Base-by-base conservation (phyloP, 2,329 filamentous ascomycete species). In the Ophiostoma triangulosporum region DNA sequence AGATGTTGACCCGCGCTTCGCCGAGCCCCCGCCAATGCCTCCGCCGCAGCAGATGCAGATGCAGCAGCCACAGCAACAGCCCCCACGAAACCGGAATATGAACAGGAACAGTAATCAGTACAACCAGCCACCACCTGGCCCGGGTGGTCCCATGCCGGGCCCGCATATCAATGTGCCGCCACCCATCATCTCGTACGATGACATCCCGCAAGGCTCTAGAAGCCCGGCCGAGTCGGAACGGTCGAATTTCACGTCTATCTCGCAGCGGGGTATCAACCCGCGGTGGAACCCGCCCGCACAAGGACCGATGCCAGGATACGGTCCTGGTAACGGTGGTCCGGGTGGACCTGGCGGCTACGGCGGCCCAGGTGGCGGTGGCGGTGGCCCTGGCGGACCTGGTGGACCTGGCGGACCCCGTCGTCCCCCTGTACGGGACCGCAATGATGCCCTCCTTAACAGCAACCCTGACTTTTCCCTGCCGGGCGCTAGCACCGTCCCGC, bases 1-100 rank as follows among this genome's bases (percentile, higher is more conserved):
- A 73, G 91, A 97, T 65, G 81, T 95, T 12, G 89, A 95, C 60
- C 89, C 91, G 45, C 86, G 83, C 54, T 97, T 96, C 63, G 85
- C 81, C 32, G 76, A 80, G 54, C 66, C 63, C 14, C 20, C 36
- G 17, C 36, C 22, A 20, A 17, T 20, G 4, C 36, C 36, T 4
- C 36, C 36, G 17, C 20, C 36, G n/a, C 35, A 38, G 35, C 33
- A 36, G 15, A n/a, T 36, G 33, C 33, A 36, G 15, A n/a, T 36
- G 6, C 33, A 36, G 33, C 33, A 36, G 15, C 33, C 15, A 14
- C 31, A 33, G 20, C 36, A 40, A 12, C 24, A 24, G 11, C 43
- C 24, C 22, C 43, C 43, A 29, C 43, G 24, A 46, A 46, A 46
- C 43, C 15, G 17, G 12, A 35, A 33, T 20, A n/a, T 27, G 24